Base-by-base conservation (phyloP, 2,329 filamentous ascomycete genomes). In the Zymoseptoria brevis region DNA sequence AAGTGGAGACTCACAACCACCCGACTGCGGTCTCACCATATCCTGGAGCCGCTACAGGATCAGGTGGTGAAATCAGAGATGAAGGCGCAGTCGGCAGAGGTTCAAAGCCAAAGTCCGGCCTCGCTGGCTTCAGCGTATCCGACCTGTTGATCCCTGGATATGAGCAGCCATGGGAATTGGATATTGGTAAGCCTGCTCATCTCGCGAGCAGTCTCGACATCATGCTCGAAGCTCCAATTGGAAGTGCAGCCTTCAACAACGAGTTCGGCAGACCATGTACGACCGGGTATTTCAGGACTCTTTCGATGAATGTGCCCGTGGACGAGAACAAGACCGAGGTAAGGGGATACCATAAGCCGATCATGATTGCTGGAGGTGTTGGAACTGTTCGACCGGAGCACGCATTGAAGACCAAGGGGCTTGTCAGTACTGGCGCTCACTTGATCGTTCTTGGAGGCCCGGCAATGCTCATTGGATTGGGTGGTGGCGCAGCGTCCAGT, bases 1-100 rank as follows among this genome's bases (percentile, higher is more conserved):
- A 99, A 78, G 94, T 97, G 55, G 94, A 99, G 78, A 97, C 94
- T 1, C 93, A 97, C 77, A 97, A 97, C 74, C 93, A 97, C 71
- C 93, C 93, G 2, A 97, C 94, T 5, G 93, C 93, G 8, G 95
- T 99, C 56, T 96, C 91, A 0, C 92, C 92, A 0, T 96, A 90
- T 71, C 85, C 93, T 4, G 94, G 94, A 70, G 94, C 94, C 8
- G 94, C 94, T 7, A 99, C 94, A 48, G 94, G 94, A 26, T 92
- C 92, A 29, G 94, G 94, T 67, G 94, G 94, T 67, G 93, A 97
- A 73, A 96, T 97, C 67, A 83, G 93, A 77, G 92, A 97, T 68
- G 93, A 97, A 75, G 94, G 92, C 57, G 89, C 94, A 7, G 94
- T 97, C 6, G 94, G 94, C 56, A 83, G 92, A 71, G 94, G 94